Percentiles rank a stretch among this genome's conserved stretches.
phyloP scores from a whole-genome alignment of 805 yeast species.

The Tetrapisispora phaffii region DNA sequence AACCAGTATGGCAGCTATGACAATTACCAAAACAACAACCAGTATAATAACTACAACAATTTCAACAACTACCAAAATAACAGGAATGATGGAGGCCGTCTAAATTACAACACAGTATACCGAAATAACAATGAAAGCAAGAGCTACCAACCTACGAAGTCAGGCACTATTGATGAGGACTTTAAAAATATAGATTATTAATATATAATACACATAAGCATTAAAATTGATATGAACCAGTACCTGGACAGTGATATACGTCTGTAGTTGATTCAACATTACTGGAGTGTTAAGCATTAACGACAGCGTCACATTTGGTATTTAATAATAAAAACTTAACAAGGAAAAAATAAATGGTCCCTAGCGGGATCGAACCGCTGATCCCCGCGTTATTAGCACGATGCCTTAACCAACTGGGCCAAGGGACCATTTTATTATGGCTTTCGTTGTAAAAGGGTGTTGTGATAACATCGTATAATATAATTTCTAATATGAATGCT shows the following conservation, averaged over 20 bases:
- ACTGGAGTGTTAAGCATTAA: too few species aligned
- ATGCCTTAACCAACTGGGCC: conserved; percentile 29
- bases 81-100: neutral
- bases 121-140: neutral
- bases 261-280: neutral
- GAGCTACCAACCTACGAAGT: conserved; percentile 12
- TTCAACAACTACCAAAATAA: neutral
- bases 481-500: too few species aligned
- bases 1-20: neutral
- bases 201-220: neutral
- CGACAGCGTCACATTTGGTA: too few species aligned
- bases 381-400: conserved; percentile 28
- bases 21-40: neutral
- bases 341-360: conserved; percentile 17
- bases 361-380: conserved; percentile 28
- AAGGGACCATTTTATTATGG: conserved; percentile 14
- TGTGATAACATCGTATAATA: too few species aligned
- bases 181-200: conserved; percentile 3
- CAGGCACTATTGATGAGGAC: conserved; percentile 9
- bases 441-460: too few species aligned
- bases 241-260: neutral
- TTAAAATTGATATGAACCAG: neutral
- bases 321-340: neutral
- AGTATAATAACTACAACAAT: neutral
- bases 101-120: neutral